Percentiles rank a stretch among this genome's conserved stretches.
phyloP scores from a whole-genome alignment of 257 asterid species.

The Leonotis leonurus region DNA sequence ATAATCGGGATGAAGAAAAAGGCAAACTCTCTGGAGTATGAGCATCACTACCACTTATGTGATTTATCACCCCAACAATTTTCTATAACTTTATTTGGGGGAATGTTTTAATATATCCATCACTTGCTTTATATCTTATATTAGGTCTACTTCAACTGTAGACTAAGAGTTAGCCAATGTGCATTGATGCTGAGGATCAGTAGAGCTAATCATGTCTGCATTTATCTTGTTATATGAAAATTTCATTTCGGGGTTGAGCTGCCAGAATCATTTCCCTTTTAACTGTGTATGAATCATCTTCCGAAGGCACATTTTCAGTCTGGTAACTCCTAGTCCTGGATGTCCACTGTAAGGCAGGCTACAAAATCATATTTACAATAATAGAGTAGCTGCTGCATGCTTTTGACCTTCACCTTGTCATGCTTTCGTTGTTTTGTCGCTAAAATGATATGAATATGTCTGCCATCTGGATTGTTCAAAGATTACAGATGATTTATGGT shows the following conservation, averaged over 20 bases:
- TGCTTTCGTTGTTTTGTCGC: not conserved
- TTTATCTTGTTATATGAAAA: not conserved
- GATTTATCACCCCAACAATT: slow-evolving; percentile 2
- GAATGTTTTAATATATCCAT: not conserved
- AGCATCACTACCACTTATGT: slow-evolving; percentile 20
- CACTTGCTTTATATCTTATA: not conserved
- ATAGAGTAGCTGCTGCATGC: not conserved
- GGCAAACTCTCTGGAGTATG: slow-evolving; percentile 54
- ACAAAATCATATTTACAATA: not conserved
- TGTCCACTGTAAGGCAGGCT: no score
- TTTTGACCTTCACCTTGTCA: not conserved
- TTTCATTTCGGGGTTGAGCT: not conserved
- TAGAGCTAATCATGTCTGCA: slow-evolving; percentile 4
- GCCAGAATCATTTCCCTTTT: no score
- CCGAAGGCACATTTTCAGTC: no score
- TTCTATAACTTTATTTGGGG: not conserved
- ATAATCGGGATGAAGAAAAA: slow-evolving; percentile 41
- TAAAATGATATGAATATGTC: not conserved
- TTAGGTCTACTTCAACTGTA: not conserved
- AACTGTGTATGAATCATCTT: no score
- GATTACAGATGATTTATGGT: no score
- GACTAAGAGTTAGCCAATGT: not conserved
- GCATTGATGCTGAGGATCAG: slow-evolving; percentile 10
- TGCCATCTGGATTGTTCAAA: no score
- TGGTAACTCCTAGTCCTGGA: no score